Conservation (phyloP, 176 grass and related monocot genomes). For the Paspalum vaginatum region DNA sequence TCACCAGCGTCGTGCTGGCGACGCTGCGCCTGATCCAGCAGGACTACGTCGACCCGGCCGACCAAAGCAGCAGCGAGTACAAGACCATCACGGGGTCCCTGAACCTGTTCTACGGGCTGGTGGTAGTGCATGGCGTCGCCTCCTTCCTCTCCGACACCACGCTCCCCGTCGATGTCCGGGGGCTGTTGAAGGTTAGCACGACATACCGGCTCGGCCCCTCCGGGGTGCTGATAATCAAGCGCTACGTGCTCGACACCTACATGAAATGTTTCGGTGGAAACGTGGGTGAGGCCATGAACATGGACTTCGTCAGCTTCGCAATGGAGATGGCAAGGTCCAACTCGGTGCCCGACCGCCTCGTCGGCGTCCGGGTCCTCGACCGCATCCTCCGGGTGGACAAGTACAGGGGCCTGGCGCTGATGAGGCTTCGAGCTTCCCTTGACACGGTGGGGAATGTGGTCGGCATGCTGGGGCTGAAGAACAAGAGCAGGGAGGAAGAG, state of each 20-base stretch:
- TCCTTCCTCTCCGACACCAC: background rate
- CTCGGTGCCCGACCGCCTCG: background rate
- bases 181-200: background rate
- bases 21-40: background rate
- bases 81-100: constrained; percentile 12
- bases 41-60: background rate
- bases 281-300: background rate
- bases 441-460: background rate
- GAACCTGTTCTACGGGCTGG: constrained; percentile 7
- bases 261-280: background rate
- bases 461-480: background rate
- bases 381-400: background rate
- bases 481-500: background rate
- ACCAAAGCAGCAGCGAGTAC: background rate
- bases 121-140: background rate
- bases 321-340: background rate
- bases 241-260: background rate
- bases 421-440: background rate
- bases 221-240: background rate
- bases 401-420: background rate
- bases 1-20: background rate
- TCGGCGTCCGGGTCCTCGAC: background rate
- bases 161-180: background rate
- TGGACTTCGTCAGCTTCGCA: background rate
- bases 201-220: background rate